A percentile compares a stretch with the other conserved stretches of the same genome.
These are phyloP conservation scores for Phytophthora idaei DNA, from an alignment of 352 stramenopile genomes.

Conservation along the genomic window DNA sequence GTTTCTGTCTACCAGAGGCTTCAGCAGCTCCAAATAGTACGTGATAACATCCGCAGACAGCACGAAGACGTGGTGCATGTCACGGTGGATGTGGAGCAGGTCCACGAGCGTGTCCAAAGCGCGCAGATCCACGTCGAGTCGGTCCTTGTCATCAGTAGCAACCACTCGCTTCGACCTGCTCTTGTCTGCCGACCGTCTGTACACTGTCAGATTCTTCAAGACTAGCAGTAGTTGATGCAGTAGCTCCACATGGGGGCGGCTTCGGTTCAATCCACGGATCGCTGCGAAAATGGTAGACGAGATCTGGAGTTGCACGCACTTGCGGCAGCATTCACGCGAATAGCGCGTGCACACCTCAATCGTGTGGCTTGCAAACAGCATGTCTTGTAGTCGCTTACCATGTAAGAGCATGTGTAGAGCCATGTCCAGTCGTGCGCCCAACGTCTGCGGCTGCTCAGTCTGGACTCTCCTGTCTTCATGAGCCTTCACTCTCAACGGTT, in stretches of 20 bases:
- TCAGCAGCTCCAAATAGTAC: slow-evolving; percentile 57
- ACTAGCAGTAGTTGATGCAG: slow-evolving; percentile 86
- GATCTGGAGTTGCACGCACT: slow-evolving; percentile 88
- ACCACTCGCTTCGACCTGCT: slow-evolving; percentile 28
- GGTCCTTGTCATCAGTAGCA: slow-evolving; percentile 40
- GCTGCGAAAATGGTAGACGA: slow-evolving; percentile 91
- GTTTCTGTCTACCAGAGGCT: slow-evolving; percentile 28
- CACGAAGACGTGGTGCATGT: slow-evolving; percentile 86
- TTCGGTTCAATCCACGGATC: slow-evolving; percentile 94
- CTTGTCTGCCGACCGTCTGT: slow-evolving; percentile 57
- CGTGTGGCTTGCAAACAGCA: slow-evolving; percentile 91
- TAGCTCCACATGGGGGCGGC: slow-evolving; percentile 94
- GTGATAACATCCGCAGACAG: slow-evolving; percentile 65
- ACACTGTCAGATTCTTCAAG: slow-evolving; percentile 87
- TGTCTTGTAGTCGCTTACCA: slow-evolving; percentile 89
- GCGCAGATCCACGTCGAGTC: slow-evolving; percentile 55
- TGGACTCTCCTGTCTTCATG: slow-evolving; percentile 18
- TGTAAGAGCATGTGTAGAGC: slow-evolving; percentile 77
- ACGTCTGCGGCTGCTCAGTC: slow-evolving; percentile 51
- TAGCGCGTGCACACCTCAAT: slow-evolving; percentile 93
- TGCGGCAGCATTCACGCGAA: slow-evolving; percentile 89
- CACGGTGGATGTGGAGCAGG: slow-evolving; percentile 94
- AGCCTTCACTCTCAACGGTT: slow-evolving; percentile 28
- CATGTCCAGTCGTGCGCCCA: slow-evolving; percentile 68
- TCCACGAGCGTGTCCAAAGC: slow-evolving; percentile 92